Conservation (phyloP, 1,284 basidiomycete genomes). For the Ganoderma leucocontextum region DNA sequence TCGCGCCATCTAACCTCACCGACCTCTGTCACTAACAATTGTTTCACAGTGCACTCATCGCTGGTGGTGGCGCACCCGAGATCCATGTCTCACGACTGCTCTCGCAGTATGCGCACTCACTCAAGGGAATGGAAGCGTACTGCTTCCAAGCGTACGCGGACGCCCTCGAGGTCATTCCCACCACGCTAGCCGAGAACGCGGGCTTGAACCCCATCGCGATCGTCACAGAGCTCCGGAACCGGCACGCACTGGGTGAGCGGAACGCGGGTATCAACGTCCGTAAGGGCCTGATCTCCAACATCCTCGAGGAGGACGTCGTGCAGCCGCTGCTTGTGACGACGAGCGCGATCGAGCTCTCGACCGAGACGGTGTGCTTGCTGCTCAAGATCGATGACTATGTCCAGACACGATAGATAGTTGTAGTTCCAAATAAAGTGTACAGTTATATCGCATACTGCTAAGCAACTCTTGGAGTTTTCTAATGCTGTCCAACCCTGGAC, state of each 20-base stretch:
- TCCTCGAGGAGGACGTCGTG: constrained; percentile 96
- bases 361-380: constrained; percentile 97
- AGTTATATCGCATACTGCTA: constrained; percentile 30
- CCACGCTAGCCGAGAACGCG: constrained; percentile 98
- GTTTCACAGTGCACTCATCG: constrained; percentile 84
- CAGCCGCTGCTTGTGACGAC: constrained; percentile 97
- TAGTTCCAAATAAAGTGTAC: constrained; percentile 29
- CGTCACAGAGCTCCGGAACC: constrained; percentile 96
- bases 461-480: constrained; percentile 7
- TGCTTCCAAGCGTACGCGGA: constrained; percentile 99
- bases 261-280: constrained; percentile 99
- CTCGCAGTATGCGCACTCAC: constrained; percentile 91
- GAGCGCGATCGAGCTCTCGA: constrained; percentile 93
- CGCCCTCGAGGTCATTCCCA: constrained; percentile 97
- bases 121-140: constrained; percentile 99
- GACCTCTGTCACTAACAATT: not conserved
- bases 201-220: constrained; percentile 98
- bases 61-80: constrained; percentile 97
- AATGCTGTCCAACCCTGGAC: constrained; percentile 8
- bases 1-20: constrained; percentile 7
- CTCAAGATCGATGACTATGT: constrained; percentile 98
- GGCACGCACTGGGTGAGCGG: constrained; percentile 94
- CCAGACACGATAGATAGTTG: constrained; percentile 64
- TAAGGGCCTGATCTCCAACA: constrained; percentile 97
- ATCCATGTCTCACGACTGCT: constrained; percentile 97